Conservation (phyloP, 2,329 filamentous ascomycete species). For the Colletotrichum echinochloae region DNA sequence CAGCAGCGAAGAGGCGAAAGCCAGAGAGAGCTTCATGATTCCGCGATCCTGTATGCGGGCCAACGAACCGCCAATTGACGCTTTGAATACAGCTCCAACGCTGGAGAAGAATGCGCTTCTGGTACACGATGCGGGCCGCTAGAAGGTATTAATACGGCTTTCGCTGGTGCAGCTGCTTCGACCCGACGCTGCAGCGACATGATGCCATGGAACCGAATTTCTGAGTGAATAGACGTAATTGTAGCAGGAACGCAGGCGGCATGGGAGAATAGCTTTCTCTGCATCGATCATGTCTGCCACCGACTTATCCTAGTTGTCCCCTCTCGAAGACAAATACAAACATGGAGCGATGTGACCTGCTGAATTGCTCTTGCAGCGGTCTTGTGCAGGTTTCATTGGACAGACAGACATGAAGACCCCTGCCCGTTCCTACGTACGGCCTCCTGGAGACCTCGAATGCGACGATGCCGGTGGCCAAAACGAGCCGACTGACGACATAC, state of each 20-base stretch:
- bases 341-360: constrained; percentile 39
- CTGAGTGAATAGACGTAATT: constrained; percentile 37
- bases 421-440: constrained; percentile 32
- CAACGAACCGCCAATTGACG: constrained; percentile 29
- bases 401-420: constrained; percentile 23
- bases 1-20: constrained; percentile 44
- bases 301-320: background rate
- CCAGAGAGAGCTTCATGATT: constrained; percentile 49
- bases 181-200: constrained; percentile 20
- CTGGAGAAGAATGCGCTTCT: constrained; percentile 3
- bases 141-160: constrained; percentile 41
- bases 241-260: constrained; percentile 31
- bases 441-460: constrained; percentile 1
- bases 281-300: constrained; percentile 26
- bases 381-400: constrained; percentile 39
- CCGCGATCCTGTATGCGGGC: constrained; percentile 4
- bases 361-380: constrained; percentile 35
- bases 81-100: constrained; percentile 30
- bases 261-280: constrained; percentile 38
- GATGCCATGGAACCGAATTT: constrained; percentile 26
- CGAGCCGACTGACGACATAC: constrained; percentile 21
- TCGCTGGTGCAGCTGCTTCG: constrained; percentile 6
- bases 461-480: constrained; percentile 25
- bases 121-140: constrained; percentile 16
- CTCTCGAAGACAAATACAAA: constrained; percentile 7